phyloP scores from a whole-genome alignment of 305 asterid genomes.

The Fraxinus albicans region DNA sequence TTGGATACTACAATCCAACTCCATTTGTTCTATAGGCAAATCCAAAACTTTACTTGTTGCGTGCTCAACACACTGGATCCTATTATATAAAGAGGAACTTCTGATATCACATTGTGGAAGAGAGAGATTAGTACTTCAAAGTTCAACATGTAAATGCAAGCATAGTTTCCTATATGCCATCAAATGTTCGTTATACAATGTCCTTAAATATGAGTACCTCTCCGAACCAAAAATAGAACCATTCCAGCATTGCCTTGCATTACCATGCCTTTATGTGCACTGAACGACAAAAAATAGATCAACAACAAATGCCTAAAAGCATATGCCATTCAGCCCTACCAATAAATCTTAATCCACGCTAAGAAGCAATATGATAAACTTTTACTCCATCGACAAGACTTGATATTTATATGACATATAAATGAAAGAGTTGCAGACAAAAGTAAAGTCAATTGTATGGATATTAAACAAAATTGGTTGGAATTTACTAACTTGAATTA shows the following conservation, averaged over 20 bases:
- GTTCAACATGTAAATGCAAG: neutral
- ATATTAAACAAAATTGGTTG: neutral
- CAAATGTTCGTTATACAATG: neutral
- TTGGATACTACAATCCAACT: neutral
- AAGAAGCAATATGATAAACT: neutral
- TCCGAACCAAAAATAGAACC: slow-evolving; percentile 13
- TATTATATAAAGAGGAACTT: neutral
- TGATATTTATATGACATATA: neutral
- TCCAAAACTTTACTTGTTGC: neutral
- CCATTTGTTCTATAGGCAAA: neutral
- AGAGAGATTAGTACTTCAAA: neutral
- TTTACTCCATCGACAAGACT: neutral
- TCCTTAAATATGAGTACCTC: slow-evolving; percentile 9
- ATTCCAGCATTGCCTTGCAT: neutral
- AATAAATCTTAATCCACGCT: slow-evolving; percentile 2
- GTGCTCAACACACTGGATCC: neutral
- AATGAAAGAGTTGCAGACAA: slow-evolving; percentile 9
- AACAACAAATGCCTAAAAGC: slow-evolving; percentile 14
- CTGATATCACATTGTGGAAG: neutral
- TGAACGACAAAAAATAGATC: neutral
- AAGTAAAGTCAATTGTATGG: neutral
- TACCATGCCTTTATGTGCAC: slow-evolving; percentile 7
- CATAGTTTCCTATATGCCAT: neutral
- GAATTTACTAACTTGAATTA: slow-evolving; percentile 71
- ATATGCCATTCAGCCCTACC: slow-evolving; percentile 1